Evolutionary conservation across 2,329 filamentous ascomycete genomes (phyloP), one percentile per base, ranked within the genome.

Genomic region (Claviceps africana): DNA sequence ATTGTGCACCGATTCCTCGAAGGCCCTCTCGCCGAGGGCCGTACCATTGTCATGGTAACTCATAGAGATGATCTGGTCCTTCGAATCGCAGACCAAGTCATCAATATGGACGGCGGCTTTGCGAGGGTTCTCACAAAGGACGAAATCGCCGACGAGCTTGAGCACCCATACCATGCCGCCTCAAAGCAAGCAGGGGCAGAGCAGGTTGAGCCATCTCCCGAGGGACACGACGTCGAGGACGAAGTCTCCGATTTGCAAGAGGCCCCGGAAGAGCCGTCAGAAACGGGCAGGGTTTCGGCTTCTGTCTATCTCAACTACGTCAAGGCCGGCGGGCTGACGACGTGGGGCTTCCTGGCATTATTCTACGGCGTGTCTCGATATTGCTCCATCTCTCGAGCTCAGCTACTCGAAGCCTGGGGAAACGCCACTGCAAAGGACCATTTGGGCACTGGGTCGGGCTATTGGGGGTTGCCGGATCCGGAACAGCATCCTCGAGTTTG

Each of bases 401-500:
- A 88, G 77, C 90, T 93, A 45, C 74, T 95, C 51, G 94, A 95
- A 63, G 77, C 83, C 28, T 95, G 89, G 88, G 87, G 86, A 31
- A 86, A 94, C 62, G 81, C 61, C 31, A 61, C 65, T 2, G 61
- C 61, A 1, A 28, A 42, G 3, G 11, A 48, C 0, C 51, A 48
- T 0, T 15, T 33, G 1, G 22, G 42, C 0, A 19, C 19, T 4
- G 54, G 31, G 1, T 11, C 35, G 4, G 54, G 57, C 13, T 65
- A 61, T 51, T 66, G 61, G 64, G 61, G 60, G 4, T 62, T 70
- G 6, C 88, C 88, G 0, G 71, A 79, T 9, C 88, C 89, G 0
- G 72, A 76, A 1, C 70, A 75, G 1, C 73, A 91, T 55, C 81
- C 91, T 2, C 67, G 69, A 0, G 83, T 87, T 0, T 95, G 89